Percentiles rank a stretch among this genome's conserved stretches.
Evolutionary conservation across 2,329 filamentous ascomycete genomes (phyloP).

Genomic region (Exophiala xenobiotica): DNA sequence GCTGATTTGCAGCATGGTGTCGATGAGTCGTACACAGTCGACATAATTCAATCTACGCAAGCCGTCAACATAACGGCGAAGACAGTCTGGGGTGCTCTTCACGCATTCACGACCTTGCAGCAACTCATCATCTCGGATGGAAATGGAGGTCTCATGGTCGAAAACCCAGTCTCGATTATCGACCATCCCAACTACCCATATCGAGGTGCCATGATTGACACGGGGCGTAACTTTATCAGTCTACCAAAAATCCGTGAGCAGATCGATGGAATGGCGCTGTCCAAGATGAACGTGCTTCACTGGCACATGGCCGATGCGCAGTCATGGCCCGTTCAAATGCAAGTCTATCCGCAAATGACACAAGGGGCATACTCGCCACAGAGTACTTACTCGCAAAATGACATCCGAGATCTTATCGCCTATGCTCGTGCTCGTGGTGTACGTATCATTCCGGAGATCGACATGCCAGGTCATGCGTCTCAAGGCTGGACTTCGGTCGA

Average conservation of each 20-base stretch:
- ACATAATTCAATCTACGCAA: conserved; percentile 42
- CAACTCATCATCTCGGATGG: conserved; percentile 54
- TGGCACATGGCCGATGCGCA: conserved; percentile 59
- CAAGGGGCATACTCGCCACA: conserved; percentile 55
- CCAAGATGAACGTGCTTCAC: conserved; percentile 59
- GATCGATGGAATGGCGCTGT: conserved; percentile 55
- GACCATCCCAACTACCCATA: conserved; percentile 55
- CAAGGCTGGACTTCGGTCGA: conserved; percentile 59
- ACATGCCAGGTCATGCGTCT: conserved; percentile 60
- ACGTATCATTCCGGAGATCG: conserved; percentile 61
- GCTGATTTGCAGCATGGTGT: conserved; percentile 56
- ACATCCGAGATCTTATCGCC: conserved; percentile 46
- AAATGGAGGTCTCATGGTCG: conserved; percentile 47
- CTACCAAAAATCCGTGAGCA: conserved; percentile 54
- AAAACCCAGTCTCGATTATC: conserved; percentile 53
- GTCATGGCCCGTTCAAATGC: conserved; percentile 55
- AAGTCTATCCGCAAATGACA: conserved; percentile 52
- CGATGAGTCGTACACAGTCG: conserved; percentile 57
- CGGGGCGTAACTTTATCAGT: conserved; percentile 56
- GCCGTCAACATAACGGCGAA: conserved; percentile 49
- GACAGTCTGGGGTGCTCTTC: conserved; percentile 56
- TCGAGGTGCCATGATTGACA: conserved; percentile 57
- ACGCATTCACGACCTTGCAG: conserved; percentile 59
- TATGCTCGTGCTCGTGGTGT: conserved; percentile 57
- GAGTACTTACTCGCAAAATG: conserved; percentile 47